These are phyloP conservation scores for Penicillium riverlandense DNA, from an alignment of 495 filamentous ascomycete species.

Conservation along the genomic window DNA sequence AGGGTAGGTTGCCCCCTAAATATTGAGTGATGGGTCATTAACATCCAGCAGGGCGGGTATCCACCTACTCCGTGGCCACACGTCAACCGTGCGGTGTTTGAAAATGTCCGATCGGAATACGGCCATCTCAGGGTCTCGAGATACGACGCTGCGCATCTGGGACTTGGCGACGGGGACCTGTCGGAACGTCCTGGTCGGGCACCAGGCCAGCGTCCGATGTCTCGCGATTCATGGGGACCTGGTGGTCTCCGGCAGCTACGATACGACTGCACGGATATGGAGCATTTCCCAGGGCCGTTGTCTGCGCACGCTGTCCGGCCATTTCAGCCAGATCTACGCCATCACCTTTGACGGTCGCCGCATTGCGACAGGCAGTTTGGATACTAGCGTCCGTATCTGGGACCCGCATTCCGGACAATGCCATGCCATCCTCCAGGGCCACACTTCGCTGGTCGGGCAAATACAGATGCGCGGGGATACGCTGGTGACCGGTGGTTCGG, in stretches of 20 bases:
- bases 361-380: constrained; percentile 93
- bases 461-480: constrained; percentile 91
- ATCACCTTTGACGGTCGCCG: constrained; percentile 91
- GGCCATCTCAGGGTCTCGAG: constrained; percentile 91
- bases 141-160: constrained; percentile 93
- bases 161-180: constrained; percentile 82
- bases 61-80: constrained; percentile 88
- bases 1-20: constrained; percentile 54
- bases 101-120: constrained; percentile 95
- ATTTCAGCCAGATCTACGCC: constrained; percentile 98
- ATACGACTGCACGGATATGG: constrained; percentile 95
- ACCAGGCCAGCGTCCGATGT: constrained; percentile 94
- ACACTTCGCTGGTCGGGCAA: constrained; percentile 96
- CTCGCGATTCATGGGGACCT: constrained; percentile 92
- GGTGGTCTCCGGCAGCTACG: constrained; percentile 94
- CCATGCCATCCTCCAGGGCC: constrained; percentile 89
- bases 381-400: constrained; percentile 97
- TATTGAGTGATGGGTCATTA: neutral
- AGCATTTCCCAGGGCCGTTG: constrained; percentile 91
- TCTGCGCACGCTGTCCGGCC: constrained; percentile 79
- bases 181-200: constrained; percentile 85
- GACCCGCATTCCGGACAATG: constrained; percentile 83
- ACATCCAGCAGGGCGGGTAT: constrained; percentile 49
- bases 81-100: constrained; percentile 90
- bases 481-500: constrained; percentile 91